A percentile compares a stretch with the other conserved stretches of the same genome.
These are phyloP conservation scores for Mycena rebaudengoi DNA, from an alignment of 768 basidiomycete genomes.

Conservation along the genomic window DNA sequence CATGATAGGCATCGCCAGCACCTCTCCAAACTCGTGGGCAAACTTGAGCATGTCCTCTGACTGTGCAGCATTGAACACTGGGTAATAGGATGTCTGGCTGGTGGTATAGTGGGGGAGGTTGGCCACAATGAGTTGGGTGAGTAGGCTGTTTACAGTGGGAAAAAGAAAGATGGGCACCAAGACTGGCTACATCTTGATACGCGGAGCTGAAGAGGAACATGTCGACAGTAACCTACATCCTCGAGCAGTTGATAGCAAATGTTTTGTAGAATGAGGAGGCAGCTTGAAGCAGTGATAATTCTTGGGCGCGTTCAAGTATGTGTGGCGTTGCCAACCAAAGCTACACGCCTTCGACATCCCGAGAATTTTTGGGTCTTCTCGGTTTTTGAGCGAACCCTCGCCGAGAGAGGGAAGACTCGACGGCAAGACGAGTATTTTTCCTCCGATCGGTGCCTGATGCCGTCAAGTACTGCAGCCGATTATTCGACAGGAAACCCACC, in stretches of 20 bases:
- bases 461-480: not conserved
- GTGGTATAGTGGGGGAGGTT: conserved; percentile 97
- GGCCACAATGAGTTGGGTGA: conserved; percentile 63
- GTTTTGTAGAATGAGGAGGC: conserved; percentile 97
- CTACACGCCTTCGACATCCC: conserved; percentile 86
- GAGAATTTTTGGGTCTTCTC: conserved; percentile 95
- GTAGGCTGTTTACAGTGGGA: not conserved
- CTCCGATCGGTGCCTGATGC: conserved; percentile 86
- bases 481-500: conserved; percentile 51
- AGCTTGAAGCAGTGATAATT: conserved; percentile 92
- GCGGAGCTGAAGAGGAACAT: conserved; percentile 97
- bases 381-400: conserved; percentile 90
- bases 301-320: conserved; percentile 53
- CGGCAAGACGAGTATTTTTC: conserved; percentile 90
- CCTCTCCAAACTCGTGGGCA: conserved; percentile 95
- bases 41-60: conserved; percentile 98
- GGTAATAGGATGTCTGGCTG: conserved; percentile 98
- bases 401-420: conserved; percentile 89
- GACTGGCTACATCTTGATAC: conserved; percentile 95
- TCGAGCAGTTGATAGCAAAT: conserved; percentile 97
- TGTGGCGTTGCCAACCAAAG: not conserved
- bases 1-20: conserved; percentile 93
- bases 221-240: conserved; percentile 96
- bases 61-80: conserved; percentile 94
- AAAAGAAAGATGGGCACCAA: conserved; percentile 60